Evolutionary conservation across 2,329 filamentous ascomycete species (phyloP), one percentile per base, ranked within the genome.

Genomic region (Neonectria magnoliae): DNA sequence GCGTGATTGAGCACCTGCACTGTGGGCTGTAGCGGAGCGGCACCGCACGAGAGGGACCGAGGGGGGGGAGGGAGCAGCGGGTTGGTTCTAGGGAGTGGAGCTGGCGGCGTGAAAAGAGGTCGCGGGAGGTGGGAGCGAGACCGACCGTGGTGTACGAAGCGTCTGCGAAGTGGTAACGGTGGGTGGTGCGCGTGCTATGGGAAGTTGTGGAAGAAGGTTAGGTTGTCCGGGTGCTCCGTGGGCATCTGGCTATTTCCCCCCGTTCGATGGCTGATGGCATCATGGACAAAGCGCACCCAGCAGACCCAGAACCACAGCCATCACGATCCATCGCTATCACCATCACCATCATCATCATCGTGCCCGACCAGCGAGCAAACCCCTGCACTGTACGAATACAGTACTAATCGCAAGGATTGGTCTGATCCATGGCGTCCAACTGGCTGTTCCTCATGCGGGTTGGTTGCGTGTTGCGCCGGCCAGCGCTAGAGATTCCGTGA

Each of bases 1-100:
- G 60, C 60, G 66, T 66, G 44, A 55, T 66, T 62, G 60, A 66
- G 59, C 61, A 25, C 5, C 25, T 25, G 25, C 25, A 70, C 68
- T 64, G 66, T 64, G 66, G 66, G 45, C 48, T 45, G 47, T 50
- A 48, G 55, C 42, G 41, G 14, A 60, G 47, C 36, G 45, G 51
- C 59, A 51, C 52, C 53, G 53, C 60, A 57, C 29, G 47, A 62
- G 60, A 58, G 48, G 41, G 48, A 42, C 41, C 29, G 27, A 44
- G 42, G 50, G 38, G 31, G 47, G 53, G 8, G 22, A n/a, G 29
- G 42, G 22, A 22, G 25, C 5, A 25, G 25, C 6, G 25, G 25
- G 25, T 25, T 25, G 3, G 25, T 25, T 25, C 25, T 18, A 20
- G 14, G 54, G 47, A 50, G 47, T 50, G 47, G 47, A 50, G 47